A percentile compares a stretch with the other conserved stretches of the same genome.
phyloP scores from a whole-genome alignment of 106 monocot species.

The Amphibolis antarctica region DNA sequence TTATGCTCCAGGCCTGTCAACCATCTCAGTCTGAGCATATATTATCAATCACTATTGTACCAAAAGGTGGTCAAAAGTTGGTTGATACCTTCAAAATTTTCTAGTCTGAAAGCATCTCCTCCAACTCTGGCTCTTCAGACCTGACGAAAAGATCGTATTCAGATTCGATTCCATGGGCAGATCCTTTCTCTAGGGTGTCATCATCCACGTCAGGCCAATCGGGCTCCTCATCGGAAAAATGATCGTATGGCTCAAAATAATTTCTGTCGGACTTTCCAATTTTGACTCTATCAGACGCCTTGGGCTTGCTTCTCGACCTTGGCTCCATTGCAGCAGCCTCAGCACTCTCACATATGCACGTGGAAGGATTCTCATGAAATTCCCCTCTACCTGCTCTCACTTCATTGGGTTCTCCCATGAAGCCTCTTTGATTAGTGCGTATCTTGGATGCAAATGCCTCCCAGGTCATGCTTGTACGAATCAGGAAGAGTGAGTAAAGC shows the following conservation, averaged over 20 bases:
- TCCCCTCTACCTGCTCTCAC: constrained; percentile 84
- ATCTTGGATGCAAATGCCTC: constrained; percentile 64
- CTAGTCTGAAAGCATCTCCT: constrained; percentile 65
- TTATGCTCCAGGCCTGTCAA: too few relatives aligned
- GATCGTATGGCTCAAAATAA: constrained; percentile 1
- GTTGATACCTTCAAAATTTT: not conserved
- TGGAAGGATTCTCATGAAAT: constrained; percentile 76
- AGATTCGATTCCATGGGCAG: constrained; percentile 1
- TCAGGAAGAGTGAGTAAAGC: constrained; percentile 66
- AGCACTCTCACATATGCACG: constrained; percentile 27
- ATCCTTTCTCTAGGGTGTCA: constrained; percentile 19
- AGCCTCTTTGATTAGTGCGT: constrained; percentile 55
- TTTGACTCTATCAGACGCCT: constrained; percentile 4
- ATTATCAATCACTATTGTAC: too few relatives aligned
- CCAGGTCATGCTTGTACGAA: constrained; percentile 70
- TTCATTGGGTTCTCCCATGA: constrained; percentile 94
- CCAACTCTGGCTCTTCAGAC: constrained; percentile 43
- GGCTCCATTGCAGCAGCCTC: not conserved
- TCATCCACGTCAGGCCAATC: constrained; percentile 45
- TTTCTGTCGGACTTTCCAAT: not conserved
- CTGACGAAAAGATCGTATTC: constrained; percentile 26
- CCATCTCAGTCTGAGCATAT: too few relatives aligned
- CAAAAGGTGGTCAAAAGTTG: not conserved
- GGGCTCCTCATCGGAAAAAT: constrained; percentile 11
- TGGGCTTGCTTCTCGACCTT: not conserved